Percentiles rank a stretch among this genome's conserved stretches.
Conservation (phyloP, 176 grass and related monocot species). For the Ensete glaucum region DNA sequence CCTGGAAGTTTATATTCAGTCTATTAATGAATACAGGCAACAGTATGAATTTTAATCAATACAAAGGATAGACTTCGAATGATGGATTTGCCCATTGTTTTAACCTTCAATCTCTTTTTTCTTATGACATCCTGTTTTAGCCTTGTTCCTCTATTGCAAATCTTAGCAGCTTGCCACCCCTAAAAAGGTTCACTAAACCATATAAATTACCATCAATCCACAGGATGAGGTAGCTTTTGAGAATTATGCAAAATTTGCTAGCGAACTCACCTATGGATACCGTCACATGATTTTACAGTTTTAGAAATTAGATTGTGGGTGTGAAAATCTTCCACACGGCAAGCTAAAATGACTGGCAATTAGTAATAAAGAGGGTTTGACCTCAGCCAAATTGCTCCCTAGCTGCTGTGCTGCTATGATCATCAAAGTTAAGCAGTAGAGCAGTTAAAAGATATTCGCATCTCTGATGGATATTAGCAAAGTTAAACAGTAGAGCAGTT, state of each 20-base stretch:
- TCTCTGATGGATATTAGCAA: no score
- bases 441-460: no score
- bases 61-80: no score
- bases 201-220: not conserved
- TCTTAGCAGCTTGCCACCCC: constrained; percentile 64
- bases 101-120: no score
- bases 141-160: no score
- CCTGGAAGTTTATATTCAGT: no score
- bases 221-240: not conserved
- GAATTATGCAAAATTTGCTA: not conserved
- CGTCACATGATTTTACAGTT: not conserved
- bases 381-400: not conserved
- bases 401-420: not conserved
- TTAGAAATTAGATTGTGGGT: not conserved
- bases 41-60: no score
- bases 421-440: not conserved
- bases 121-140: no score
- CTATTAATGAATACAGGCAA: no score
- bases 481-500: no score
- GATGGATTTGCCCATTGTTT: no score
- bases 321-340: not conserved
- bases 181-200: constrained; percentile 9
- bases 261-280: not conserved
- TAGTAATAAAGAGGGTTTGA: not conserved
- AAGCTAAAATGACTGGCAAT: not conserved